These are phyloP conservation scores for Stagonosporopsis vannaccii DNA, from an alignment of 2,329 filamentous ascomycete species.

Conservation along the genomic window DNA sequence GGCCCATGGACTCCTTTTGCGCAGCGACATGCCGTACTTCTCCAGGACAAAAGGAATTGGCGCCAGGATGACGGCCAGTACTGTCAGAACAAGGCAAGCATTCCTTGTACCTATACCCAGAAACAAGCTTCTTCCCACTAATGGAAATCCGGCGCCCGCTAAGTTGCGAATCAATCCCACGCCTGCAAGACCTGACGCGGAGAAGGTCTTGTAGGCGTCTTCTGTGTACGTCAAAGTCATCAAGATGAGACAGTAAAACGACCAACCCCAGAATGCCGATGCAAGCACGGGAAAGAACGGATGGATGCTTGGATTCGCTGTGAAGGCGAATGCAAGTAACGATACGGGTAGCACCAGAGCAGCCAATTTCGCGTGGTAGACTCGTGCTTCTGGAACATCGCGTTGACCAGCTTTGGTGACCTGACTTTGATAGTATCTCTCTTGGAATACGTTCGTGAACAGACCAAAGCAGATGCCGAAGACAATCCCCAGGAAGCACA, in stretches of 20 bases:
- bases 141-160: constrained; percentile 45
- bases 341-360: constrained; percentile 48
- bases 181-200: constrained; percentile 53
- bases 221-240: constrained; percentile 60
- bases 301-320: constrained; percentile 34
- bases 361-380: constrained; percentile 52
- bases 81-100: constrained; percentile 40
- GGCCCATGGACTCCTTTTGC: constrained; percentile 51
- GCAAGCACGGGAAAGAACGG: constrained; percentile 58
- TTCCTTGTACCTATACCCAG: constrained; percentile 39
- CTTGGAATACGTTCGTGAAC: constrained; percentile 55
- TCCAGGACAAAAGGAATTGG: constrained; percentile 47
- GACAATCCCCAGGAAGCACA: constrained; percentile 52
- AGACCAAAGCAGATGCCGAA: constrained; percentile 54
- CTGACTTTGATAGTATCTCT: constrained; percentile 51
- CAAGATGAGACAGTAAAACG: constrained; percentile 60
- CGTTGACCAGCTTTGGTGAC: constrained; percentile 42
- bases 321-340: constrained; percentile 49
- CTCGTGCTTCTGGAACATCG: constrained; percentile 54
- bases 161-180: constrained; percentile 51
- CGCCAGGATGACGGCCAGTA: constrained; percentile 37
- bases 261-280: constrained; percentile 59
- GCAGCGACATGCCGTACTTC: constrained; percentile 43
- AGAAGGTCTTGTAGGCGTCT: constrained; percentile 57
- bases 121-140: constrained; percentile 42